Percentiles rank a stretch among this genome's conserved stretches.
Conservation (phyloP, 2,329 filamentous ascomycete genomes). For the Penicillium sp. region DNA sequence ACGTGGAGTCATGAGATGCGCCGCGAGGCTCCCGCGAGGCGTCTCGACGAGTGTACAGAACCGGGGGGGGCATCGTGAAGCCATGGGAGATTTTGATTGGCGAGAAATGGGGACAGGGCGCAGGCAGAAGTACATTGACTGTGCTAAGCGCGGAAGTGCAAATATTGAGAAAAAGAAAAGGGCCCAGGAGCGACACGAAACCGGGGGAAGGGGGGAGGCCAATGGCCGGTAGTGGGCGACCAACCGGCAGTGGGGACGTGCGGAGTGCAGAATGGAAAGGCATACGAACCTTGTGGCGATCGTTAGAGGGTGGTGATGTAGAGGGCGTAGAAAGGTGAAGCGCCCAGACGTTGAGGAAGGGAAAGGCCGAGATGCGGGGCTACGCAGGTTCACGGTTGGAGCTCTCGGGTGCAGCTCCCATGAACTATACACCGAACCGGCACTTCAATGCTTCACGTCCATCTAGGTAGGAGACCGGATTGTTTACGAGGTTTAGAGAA, state of each 20-base stretch:
- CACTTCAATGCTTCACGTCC: neutral
- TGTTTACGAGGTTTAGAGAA: no score
- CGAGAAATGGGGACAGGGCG: constrained; percentile 2
- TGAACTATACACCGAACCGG: neutral
- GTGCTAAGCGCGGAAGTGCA: constrained; percentile 25
- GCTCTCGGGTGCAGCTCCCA: neutral
- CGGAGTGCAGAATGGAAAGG: constrained; percentile 11
- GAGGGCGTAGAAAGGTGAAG: neutral
- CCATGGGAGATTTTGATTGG: constrained; percentile 16
- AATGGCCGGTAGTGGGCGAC: constrained; percentile 13
- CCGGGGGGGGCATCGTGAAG: constrained; percentile 10
- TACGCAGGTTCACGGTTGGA: no score
- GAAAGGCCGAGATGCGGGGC: neutral
- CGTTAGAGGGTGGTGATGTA: neutral
- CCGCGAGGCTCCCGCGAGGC: constrained; percentile 20
- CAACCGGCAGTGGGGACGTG: constrained; percentile 14
- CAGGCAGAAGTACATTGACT: neutral
- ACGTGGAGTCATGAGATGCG: constrained; percentile 18
- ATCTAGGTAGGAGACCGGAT: neutral
- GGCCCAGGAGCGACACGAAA: constrained; percentile 4
- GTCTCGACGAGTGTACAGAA: constrained; percentile 8
- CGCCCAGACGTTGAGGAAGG: neutral
- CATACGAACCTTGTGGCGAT: constrained; percentile 15
- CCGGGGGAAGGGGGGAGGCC: constrained; percentile 5
- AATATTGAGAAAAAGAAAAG: constrained; percentile 12